A percentile compares a stretch with the other conserved stretches of the same genome.
Evolutionary conservation across 2,329 filamentous ascomycete species (phyloP).

Genomic region (Hymenoscyphus fraxineus): DNA sequence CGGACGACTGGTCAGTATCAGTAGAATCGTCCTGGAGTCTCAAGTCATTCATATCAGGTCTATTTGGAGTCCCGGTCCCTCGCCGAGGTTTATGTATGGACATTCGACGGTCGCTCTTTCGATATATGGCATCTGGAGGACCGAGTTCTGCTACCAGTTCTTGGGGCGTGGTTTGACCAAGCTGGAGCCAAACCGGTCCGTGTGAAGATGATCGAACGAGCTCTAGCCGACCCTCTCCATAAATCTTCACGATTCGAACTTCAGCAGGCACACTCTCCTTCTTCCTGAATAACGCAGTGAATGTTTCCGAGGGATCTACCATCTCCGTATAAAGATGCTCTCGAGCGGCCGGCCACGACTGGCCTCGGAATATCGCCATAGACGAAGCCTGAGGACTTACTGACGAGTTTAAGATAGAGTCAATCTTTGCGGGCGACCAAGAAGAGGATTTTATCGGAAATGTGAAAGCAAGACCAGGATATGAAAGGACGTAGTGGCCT

Average conservation of each 20-base stretch:
- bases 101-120: conserved; percentile 84
- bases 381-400: conserved; percentile 72
- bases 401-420: conserved; percentile 76
- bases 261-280: conserved; percentile 85
- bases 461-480: conserved; percentile 89
- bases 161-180: conserved; percentile 88
- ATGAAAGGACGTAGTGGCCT: conserved; percentile 86
- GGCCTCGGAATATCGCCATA: conserved; percentile 87
- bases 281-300: conserved; percentile 63
- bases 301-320: conserved; percentile 70
- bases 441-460: conserved; percentile 73
- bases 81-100: conserved; percentile 71
- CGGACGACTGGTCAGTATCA: conserved; percentile 73
- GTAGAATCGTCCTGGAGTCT: conserved; percentile 51
- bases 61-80: conserved; percentile 47
- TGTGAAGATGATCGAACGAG: conserved; percentile 68
- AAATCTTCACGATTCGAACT: conserved; percentile 73
- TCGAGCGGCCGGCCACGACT: conserved; percentile 84
- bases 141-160: conserved; percentile 87
- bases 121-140: conserved; percentile 89
- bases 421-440: conserved; percentile 74
- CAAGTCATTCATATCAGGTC: conserved; percentile 40
- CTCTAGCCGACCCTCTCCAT: conserved; percentile 75
- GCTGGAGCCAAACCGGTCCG: conserved; percentile 63
- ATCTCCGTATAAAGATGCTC: conserved; percentile 70